Evolutionary conservation across 202 grass and related monocot species (phyloP), one percentile per base, ranked within the genome.

Genomic region (Saccharum hybrid): DNA sequence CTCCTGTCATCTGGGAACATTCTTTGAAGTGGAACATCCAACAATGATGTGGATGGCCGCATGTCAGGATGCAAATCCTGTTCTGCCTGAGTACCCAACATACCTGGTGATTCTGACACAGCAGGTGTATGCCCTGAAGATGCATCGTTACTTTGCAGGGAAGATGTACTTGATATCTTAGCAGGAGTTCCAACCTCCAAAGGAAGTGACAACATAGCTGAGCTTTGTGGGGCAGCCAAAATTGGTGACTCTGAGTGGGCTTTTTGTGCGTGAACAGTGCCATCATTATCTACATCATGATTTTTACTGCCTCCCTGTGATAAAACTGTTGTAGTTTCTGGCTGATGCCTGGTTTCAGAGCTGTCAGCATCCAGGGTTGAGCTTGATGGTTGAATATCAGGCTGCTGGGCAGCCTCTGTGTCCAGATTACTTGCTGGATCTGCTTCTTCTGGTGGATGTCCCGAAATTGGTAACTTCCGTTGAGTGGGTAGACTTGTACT

Each of bases 91-190:
- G 71, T 76, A 41, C 9, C 14, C 64, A 70, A 43, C 63, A 75
- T 64, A 85, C 51, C 12, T 48, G 64, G 2, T 49, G 4, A 66
- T 57, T 77, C 54, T 76, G 22, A 65, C 37, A 71, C 46, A 26
- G 49, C 30, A 84, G 46, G 74, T 51, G 62, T 26, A 79, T 52
- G 49, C 31, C 15, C 8, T 66, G 78, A 70, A 81, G 66, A 26
- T 79, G 60, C 75, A 60, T 72, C 79, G 10, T 38, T 79, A 49
- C 78, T 80, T 82, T 78, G 77, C 57, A 78, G 70, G 57, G 49
- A 23, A 77, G 46, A 38, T 15, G 36, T 73, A 75, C 79, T 84
- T 51, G 73, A 71, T 62, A 36, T 14, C 73, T 59, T 68, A 74
- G 31, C 71, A 63, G 39, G 60, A 59, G 28, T 71, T 67, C 42